Evolutionary conservation across 2,329 filamentous ascomycete genomes (phyloP).

Genomic region (Helotiales sp.): DNA sequence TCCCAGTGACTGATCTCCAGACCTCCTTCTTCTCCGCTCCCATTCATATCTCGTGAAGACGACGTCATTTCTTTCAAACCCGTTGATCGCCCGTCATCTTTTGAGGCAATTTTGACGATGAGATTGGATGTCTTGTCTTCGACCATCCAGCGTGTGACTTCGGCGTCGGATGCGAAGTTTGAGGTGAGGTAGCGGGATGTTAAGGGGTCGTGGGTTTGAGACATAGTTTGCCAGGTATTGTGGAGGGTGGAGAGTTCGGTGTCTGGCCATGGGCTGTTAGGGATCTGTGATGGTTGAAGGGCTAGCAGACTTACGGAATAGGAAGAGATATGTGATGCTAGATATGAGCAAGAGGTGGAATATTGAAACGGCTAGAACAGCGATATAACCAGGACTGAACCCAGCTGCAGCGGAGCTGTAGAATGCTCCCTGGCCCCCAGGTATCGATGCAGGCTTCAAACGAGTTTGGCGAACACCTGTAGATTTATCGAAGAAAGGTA

Average conservation of each 20-base stretch:
- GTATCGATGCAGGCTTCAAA: not conserved
- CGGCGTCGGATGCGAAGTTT: not conserved
- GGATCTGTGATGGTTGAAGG: not conserved
- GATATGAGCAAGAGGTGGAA: not conserved
- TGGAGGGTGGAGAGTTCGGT: not conserved
- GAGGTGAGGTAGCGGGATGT: not conserved
- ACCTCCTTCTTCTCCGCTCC: not conserved
- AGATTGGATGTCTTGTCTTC: not conserved
- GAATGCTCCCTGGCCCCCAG: not conserved
- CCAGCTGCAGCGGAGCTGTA: not conserved
- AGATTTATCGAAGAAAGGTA: not conserved
- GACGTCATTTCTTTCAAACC: not conserved
- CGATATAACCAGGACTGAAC: not conserved
- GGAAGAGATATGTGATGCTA: not conserved
- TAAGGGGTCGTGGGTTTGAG: not conserved
- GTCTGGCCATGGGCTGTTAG: not conserved
- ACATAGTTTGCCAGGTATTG: not conserved
- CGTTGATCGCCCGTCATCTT: not conserved
- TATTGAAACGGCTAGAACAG: not conserved
- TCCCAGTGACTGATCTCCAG: conserved; percentile 2
- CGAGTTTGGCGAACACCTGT: not conserved
- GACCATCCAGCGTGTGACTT: not conserved
- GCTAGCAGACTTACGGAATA: not conserved
- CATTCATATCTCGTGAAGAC: not conserved
- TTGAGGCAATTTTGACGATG: not conserved